Conservation (phyloP, 129 eudicot species). For the Flaveria bidentis region DNA sequence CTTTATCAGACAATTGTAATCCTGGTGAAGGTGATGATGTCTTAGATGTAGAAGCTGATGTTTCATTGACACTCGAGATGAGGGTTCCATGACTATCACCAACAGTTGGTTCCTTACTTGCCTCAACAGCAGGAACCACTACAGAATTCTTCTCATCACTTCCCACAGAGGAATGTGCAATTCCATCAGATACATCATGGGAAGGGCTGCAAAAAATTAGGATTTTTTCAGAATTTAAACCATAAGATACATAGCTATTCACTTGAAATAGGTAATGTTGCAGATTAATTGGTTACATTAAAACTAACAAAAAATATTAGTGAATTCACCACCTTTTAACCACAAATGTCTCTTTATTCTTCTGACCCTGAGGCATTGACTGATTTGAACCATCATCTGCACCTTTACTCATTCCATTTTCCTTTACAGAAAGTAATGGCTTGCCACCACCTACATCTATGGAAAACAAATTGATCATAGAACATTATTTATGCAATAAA, state of each 20-base stretch:
- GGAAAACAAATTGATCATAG: background rate
- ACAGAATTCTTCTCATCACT: slow-evolving; percentile 1
- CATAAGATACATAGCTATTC: slow-evolving; percentile 4
- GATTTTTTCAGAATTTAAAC: slow-evolving; percentile 18
- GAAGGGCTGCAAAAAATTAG: background rate
- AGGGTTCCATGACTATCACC: slow-evolving; percentile 21
- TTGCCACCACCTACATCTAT: slow-evolving; percentile 61
- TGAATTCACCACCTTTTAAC: background rate
- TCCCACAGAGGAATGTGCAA: background rate
- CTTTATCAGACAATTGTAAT: slow-evolving; percentile 51
- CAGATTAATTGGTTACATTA: slow-evolving; percentile 2
- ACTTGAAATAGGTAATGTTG: slow-evolving; percentile 24
- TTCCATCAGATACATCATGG: background rate
- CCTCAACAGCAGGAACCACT: slow-evolving; percentile 28
- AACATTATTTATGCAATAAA: background rate
- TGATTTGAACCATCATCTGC: slow-evolving; percentile 30
- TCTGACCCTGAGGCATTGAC: slow-evolving; percentile 42
- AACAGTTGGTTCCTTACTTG: slow-evolving; percentile 28
- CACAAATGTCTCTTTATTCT: slow-evolving; percentile 34
- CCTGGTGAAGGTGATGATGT: slow-evolving; percentile 42
- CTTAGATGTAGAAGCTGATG: slow-evolving; percentile 36
- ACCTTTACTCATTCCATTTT: slow-evolving; percentile 50
- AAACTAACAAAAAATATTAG: background rate
- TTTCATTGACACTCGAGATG: slow-evolving; percentile 20
- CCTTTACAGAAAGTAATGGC: slow-evolving; percentile 47